Percentiles rank a stretch among this genome's conserved stretches.
Evolutionary conservation across 805 yeast species (phyloP).

Genomic region (Pichia scutulata): DNA sequence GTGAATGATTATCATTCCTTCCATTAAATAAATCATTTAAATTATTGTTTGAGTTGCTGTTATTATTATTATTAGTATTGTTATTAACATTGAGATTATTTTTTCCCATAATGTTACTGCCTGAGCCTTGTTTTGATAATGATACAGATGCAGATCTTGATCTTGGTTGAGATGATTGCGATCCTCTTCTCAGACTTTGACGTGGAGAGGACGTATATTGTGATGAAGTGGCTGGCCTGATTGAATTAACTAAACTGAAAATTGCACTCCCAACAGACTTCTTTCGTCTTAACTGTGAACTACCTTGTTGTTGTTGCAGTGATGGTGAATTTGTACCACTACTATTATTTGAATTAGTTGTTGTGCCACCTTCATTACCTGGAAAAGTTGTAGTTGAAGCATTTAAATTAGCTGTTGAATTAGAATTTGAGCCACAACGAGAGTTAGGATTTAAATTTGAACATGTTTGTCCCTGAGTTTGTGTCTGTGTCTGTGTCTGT

Average conservation of each 20-base stretch:
- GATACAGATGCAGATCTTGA: slow-evolving; percentile 11
- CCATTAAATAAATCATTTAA: neutral
- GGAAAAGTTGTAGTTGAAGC: neutral
- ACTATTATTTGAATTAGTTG: neutral
- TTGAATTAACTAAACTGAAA: slow-evolving; percentile 21
- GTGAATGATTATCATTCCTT: neutral
- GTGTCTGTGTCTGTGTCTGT: neutral
- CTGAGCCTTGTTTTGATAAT: neutral
- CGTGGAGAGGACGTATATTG: neutral
- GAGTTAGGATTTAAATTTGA: neutral
- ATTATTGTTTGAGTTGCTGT: neutral
- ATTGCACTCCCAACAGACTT: slow-evolving; percentile 24
- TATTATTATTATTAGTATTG: neutral
- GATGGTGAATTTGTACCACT: slow-evolving; percentile 1
- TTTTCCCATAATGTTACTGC: neutral
- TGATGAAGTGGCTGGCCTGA: slow-evolving; percentile 12
- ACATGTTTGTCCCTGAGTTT: neutral
- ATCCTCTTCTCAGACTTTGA: slow-evolving; percentile 7
- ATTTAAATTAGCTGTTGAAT: neutral
- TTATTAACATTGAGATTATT: neutral
- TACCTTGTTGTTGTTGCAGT: slow-evolving; percentile 1
- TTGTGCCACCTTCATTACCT: neutral
- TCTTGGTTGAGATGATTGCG: slow-evolving; percentile 8
- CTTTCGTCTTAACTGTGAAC: slow-evolving; percentile 12
- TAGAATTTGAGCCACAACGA: neutral